Conservation (phyloP, 495 filamentous ascomycete species). For the Penicillium taxi region DNA sequence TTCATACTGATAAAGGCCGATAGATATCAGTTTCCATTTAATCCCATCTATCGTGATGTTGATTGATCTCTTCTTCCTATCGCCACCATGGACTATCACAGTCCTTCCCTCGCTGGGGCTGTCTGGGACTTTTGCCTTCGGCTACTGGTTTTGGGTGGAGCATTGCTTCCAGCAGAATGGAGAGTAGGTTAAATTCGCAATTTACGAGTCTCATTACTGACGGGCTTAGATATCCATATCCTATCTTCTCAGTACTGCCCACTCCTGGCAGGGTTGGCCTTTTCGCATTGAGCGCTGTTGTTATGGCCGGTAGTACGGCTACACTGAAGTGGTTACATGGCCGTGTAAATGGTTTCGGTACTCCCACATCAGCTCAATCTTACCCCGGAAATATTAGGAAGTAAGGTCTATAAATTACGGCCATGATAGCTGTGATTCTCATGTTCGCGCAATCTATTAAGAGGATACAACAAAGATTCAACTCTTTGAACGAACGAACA, state of each 20-base stretch:
- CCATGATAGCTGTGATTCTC: too few species aligned
- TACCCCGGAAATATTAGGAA: constrained; percentile 27
- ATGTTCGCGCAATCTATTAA: too few species aligned
- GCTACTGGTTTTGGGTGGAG: constrained; percentile 88
- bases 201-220: constrained; percentile 13
- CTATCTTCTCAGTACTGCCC: constrained; percentile 59
- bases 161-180: constrained; percentile 67
- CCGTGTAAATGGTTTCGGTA: constrained; percentile 56
- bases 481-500: too few species aligned
- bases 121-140: constrained; percentile 56
- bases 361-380: constrained; percentile 14
- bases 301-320: constrained; percentile 64
- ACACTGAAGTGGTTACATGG: constrained; percentile 60
- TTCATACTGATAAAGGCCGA: constrained; percentile 7
- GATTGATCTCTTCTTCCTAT: constrained; percentile 65
- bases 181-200: constrained; percentile 41
- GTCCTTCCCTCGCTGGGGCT: constrained; percentile 52
- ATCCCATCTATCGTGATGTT: constrained; percentile 63
- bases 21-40: constrained; percentile 75
- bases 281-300: constrained; percentile 58
- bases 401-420: constrained; percentile 15
- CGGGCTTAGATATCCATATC: constrained; percentile 69
- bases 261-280: constrained; percentile 56
- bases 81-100: constrained; percentile 71
- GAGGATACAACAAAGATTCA: too few species aligned